These are phyloP conservation scores for Penicillium sp. DNA, from an alignment of 2,329 filamentous ascomycete species.

Conservation along the genomic window DNA sequence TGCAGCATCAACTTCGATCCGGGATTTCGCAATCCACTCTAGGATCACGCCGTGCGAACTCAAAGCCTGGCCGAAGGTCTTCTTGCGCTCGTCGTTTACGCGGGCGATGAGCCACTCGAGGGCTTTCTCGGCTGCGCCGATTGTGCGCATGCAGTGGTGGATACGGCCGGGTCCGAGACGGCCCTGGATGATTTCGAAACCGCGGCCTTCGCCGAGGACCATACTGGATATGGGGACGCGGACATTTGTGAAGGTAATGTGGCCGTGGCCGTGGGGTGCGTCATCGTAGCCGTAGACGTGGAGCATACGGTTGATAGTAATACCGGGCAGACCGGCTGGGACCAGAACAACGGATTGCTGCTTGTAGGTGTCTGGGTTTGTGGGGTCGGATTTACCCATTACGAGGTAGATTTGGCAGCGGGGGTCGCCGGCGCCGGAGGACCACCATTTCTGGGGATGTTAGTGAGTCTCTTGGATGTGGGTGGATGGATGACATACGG, in stretches of 20 bases:
- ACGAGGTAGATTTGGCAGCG: conserved; percentile 92
- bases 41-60: conserved; percentile 87
- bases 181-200: conserved; percentile 98
- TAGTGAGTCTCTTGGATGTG: neutral
- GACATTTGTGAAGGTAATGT: conserved; percentile 86
- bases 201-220: conserved; percentile 87
- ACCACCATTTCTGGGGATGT: conserved; percentile 91
- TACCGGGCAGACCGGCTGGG: conserved; percentile 74
- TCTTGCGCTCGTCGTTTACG: conserved; percentile 88
- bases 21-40: conserved; percentile 88
- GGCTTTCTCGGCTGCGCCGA: conserved; percentile 86
- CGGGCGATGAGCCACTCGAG: conserved; percentile 94
- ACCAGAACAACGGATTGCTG: conserved; percentile 95
- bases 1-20: conserved; percentile 90
- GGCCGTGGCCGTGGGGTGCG: conserved; percentile 95
- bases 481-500: conserved; percentile 50
- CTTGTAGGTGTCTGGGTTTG: conserved; percentile 74
- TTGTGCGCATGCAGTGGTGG: conserved; percentile 95
- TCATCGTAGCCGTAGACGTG: conserved; percentile 95
- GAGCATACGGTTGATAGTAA: conserved; percentile 93
- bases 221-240: conserved; percentile 81
- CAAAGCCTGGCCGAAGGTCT: conserved; percentile 86
- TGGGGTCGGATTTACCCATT: conserved; percentile 87
- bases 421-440: conserved; percentile 88
- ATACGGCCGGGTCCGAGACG: conserved; percentile 94